Base-by-base conservation (phyloP, 169 alveolate species). In the Plasmodium yoelii region DNA sequence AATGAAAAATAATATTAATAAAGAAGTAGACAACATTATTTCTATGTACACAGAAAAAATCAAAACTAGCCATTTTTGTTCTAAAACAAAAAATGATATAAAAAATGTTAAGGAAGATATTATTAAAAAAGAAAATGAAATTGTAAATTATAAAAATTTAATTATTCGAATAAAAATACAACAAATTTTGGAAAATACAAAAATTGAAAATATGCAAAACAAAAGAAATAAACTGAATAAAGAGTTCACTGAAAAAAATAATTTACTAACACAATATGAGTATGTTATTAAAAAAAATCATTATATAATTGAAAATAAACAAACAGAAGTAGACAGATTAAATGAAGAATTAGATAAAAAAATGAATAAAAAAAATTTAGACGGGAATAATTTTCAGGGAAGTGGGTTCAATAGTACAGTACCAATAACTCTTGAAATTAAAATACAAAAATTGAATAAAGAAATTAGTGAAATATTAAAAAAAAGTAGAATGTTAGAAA, bases 51-150 rank as follows among this genome's bases (percentile, higher is more conserved):
- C 87, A 4, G 87, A 86, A 69, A 74, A 86, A 69, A 86, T 86
- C 12, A 68, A 70, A 59, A 64, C 71, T 42, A 56, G 46, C 13
- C 74, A 70, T 69, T 86, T 86, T 60, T 56, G 75, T 12, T 49
- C 77, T 0, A 68, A 70, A 59, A 8, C 60, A 39, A 86, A 86
- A 59, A 69, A 15, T 53, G 91, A 86, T 8, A 44, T 86, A 3
- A 34, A 44, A 1, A 13, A 42, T 7, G 59, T 86, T 39, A 86
- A 86, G 39, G 77, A 86, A 86, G 71, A 59, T 34, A 86, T 86
- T n/a, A 70, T 46, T 3, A 69, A 70, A 86, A 86, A 86, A 51
- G 91, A 86, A 70, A 86, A 28, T 49, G 91, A 86, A 69, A 86
- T 69, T 18, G 91, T 57, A 49, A 86, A 70, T 69, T 86, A 86